These are phyloP conservation scores for Backusella mclennaniae DNA, from an alignment of 192 early-diverging fungal species.

Conservation along the genomic window DNA sequence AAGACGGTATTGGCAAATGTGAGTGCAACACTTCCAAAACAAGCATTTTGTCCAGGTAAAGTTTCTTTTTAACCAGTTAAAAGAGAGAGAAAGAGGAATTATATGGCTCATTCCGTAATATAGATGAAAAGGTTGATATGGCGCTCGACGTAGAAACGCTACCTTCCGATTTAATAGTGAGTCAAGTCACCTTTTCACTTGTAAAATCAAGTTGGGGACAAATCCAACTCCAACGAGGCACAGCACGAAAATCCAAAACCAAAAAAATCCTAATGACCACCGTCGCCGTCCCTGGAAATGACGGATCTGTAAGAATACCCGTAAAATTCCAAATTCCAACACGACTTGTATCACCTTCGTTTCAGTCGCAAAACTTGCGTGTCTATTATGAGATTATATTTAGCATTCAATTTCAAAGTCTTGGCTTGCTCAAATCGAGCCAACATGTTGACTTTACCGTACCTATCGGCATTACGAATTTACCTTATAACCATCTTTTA, in stretches of 20 bases:
- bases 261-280: slow-evolving; percentile 11
- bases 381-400: slow-evolving; percentile 36
- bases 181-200: slow-evolving; percentile 20
- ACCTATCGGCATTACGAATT: slow-evolving; percentile 35
- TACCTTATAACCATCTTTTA: slow-evolving; percentile 28
- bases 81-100: not conserved
- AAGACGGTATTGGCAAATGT: slow-evolving; percentile 31
- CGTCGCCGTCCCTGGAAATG: slow-evolving; percentile 5
- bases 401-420: slow-evolving; percentile 16
- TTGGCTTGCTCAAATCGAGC: slow-evolving; percentile 14
- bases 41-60: slow-evolving; percentile 40
- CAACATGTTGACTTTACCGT: slow-evolving; percentile 24
- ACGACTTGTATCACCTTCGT: slow-evolving; percentile 35
- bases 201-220: slow-evolving; percentile 32
- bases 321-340: slow-evolving; percentile 33
- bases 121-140: slow-evolving; percentile 22
- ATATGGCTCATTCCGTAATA: not conserved
- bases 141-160: slow-evolving; percentile 17
- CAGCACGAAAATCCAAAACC: slow-evolving; percentile 17
- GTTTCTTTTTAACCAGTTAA: not conserved
- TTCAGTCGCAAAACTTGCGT: slow-evolving; percentile 32
- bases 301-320: not conserved
- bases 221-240: slow-evolving; percentile 25
- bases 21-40: slow-evolving; percentile 21
- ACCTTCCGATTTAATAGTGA: slow-evolving; percentile 19